Evolutionary conservation across 83 land plant species (phyloP), one percentile per base, ranked within the genome.

Genomic region (Isoetes engelmannii): DNA sequence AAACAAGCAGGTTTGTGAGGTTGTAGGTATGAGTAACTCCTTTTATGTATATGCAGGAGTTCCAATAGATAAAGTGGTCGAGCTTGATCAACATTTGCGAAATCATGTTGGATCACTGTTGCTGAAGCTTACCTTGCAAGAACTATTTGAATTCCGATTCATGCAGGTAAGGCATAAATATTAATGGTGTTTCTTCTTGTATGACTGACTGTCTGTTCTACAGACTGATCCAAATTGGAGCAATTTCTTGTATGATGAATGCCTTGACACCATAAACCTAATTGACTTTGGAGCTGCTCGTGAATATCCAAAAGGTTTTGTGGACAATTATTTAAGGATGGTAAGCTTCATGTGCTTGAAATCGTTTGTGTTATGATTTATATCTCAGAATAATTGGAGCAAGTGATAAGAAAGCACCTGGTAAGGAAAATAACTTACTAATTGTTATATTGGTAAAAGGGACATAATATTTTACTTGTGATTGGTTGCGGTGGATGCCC

Each of bases 141-240:
- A 96, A 74, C 80, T 96, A 44, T 96, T 96, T 72, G 79, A 79
- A 21, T 88, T 84, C 67, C 94, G 95, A 6, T 96, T 96, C 76
- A 96, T 96, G 99, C 99, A 96, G 94, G 99, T 79, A 85, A 68
- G 70, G 69, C 18, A 17, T 21, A 9, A 10, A n/a, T n/a, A 10
- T 4, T 17, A 7, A 64, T 64, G 9, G 8, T 69, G 71, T 43
- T 46, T 65, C 17, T 65, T 1, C 67, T 65, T 65, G 19, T 61
- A 13, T 61, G 21, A 17, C 63, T 61, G 55, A 1, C 1, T 12
- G 55, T 53, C 15, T 12, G 2, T 13, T 15, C 55, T 58, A 53
- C 94, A 95, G 99, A 96, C 99, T 28, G 99, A 96, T 82, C 99
- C 99, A 56, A 96, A 96, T 66, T 96, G 99, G 99, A 70, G 97